Percentiles rank a stretch among this genome's conserved stretches.
Conservation (phyloP, 331 rosid species). For the Quercus tomentella region DNA sequence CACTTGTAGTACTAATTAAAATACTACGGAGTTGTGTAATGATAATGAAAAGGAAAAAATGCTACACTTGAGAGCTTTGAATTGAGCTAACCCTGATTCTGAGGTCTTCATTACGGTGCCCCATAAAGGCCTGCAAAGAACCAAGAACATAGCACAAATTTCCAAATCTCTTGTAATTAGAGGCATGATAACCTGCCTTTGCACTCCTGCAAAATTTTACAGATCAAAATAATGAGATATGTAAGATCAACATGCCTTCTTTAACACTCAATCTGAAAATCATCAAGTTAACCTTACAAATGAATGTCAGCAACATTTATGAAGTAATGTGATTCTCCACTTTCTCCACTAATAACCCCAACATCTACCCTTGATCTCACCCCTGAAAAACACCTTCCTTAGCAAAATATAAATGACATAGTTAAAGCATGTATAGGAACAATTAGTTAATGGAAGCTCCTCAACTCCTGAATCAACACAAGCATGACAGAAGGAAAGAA, state of each 20-base stretch:
- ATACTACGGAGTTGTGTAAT: not conserved
- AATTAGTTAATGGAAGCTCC: constrained; percentile 4
- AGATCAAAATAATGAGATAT: not conserved
- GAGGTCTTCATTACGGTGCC: constrained; percentile 74
- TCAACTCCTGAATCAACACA: not conserved
- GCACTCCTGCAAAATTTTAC: constrained; percentile 66
- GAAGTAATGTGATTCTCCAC: constrained; percentile 64
- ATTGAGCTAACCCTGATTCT: constrained; percentile 67
- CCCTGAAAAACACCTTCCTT: constrained; percentile 45
- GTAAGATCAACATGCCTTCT: not conserved
- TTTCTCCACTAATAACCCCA: constrained; percentile 67
- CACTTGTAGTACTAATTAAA: not conserved
- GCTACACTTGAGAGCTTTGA: not conserved
- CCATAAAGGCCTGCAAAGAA: constrained; percentile 85
- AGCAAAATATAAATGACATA: constrained; percentile 22
- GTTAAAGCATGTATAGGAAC: constrained; percentile 3
- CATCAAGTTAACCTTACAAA: constrained; percentile 65
- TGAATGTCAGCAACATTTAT: constrained; percentile 91
- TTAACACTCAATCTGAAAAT: constrained; percentile 17
- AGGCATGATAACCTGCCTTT: constrained; percentile 85
- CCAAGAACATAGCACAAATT: constrained; percentile 87
- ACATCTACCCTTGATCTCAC: constrained; percentile 66
- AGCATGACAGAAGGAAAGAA: not conserved
- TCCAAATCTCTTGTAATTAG: constrained; percentile 84
- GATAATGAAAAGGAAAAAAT: not conserved